A percentile compares a stretch with the other conserved stretches of the same genome.
Conservation (phyloP, 306 rosid genomes). For the Quercus alba region DNA sequence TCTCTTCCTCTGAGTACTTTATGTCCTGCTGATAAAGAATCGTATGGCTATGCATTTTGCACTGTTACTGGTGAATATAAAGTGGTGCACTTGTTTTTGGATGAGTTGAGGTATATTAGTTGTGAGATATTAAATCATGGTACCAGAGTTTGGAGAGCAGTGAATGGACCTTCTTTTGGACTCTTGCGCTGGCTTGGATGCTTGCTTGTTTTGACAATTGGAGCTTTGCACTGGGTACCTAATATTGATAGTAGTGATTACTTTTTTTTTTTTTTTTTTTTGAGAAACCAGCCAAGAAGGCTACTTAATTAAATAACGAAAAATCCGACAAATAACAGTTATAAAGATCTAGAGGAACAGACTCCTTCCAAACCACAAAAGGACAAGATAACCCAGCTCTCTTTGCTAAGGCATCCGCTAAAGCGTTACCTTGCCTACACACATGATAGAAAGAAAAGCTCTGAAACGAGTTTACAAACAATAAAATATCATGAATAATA, state of each 20-base stretch:
- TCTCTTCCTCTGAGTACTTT: constrained; percentile 45
- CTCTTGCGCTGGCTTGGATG: constrained; percentile 36
- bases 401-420: too few relatives aligned
- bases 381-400: too few relatives aligned
- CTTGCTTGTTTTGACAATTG: constrained; percentile 34
- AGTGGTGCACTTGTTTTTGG: constrained; percentile 48
- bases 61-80: constrained; percentile 29
- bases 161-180: constrained; percentile 45
- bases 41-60: constrained; percentile 38
- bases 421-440: too few relatives aligned
- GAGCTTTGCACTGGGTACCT: constrained; percentile 57
- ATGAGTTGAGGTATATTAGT: constrained; percentile 18
- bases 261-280: background rate
- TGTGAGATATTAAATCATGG: constrained; percentile 40
- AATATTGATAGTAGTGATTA: constrained; percentile 23
- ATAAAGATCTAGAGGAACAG: too few relatives aligned
- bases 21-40: constrained; percentile 17
- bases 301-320: too few relatives aligned
- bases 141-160: constrained; percentile 35
- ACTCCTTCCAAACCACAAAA: too few relatives aligned
- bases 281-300: too few relatives aligned
- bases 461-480: too few relatives aligned
- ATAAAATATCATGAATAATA: too few relatives aligned
- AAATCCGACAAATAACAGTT: too few relatives aligned
- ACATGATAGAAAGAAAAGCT: too few relatives aligned